These are phyloP conservation scores for Pseudogymnoascus sp. DNA, from an alignment of 2,329 filamentous ascomycete genomes.

Conservation along the genomic window DNA sequence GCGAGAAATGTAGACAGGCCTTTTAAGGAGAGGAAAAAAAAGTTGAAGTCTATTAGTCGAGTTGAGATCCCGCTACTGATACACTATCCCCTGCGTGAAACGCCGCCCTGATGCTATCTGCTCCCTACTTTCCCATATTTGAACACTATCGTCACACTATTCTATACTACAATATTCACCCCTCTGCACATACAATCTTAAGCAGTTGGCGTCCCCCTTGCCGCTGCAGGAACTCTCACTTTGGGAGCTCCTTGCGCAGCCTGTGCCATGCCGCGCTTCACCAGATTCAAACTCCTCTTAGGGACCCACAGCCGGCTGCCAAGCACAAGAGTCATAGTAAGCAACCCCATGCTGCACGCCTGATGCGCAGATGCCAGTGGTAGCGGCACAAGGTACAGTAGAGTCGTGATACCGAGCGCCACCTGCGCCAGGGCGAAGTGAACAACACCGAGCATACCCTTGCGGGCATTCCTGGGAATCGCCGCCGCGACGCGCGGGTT, in stretches of 20 bases:
- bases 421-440: conserved; percentile 79
- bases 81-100: not conserved
- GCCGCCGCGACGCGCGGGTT: conserved; percentile 46
- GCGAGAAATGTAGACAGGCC: conserved; percentile 1
- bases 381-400: conserved; percentile 89
- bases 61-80: conserved; percentile 8
- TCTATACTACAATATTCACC: not conserved
- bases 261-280: conserved; percentile 35
- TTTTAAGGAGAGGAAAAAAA: not conserved
- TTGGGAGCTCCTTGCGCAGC: not conserved
- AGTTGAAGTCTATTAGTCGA: not conserved
- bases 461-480: conserved; percentile 56
- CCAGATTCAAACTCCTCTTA: conserved; percentile 51
- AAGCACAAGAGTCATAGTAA: conserved; percentile 75
- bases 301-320: conserved; percentile 72
- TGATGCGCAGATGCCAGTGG: conserved; percentile 86
- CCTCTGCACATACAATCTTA: not conserved
- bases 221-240: not conserved
- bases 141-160: conserved; percentile 8
- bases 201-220: not conserved
- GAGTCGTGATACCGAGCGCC: conserved; percentile 76
- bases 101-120: not conserved
- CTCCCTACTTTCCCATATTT: not conserved
- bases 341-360: conserved; percentile 75
- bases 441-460: conserved; percentile 69